Percentiles rank a stretch among this genome's conserved stretches.
Evolutionary conservation across 441 rosid genomes (phyloP).

Genomic region (Cnidoscolus chayamansa): DNA sequence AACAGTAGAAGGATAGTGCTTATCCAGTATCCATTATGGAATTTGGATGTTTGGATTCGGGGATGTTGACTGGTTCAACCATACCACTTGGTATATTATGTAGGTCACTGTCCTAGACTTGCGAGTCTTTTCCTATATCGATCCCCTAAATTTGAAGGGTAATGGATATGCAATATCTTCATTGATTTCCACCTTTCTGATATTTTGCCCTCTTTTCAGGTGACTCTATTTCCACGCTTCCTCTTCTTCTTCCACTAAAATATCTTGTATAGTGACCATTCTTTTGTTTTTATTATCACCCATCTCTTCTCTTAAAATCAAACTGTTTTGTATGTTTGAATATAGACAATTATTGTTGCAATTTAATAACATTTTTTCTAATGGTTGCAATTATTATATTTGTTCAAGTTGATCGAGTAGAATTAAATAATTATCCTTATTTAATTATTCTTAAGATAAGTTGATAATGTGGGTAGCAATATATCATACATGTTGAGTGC

Average conservation of each 20-base stretch:
- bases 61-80: conserved; percentile 8
- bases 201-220: conserved; percentile 25
- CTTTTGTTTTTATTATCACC: conserved; percentile 9
- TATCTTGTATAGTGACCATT: background rate
- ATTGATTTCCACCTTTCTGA: conserved; percentile 9
- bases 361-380: no score
- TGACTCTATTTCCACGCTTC: conserved; percentile 32
- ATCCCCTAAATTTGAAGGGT: background rate
- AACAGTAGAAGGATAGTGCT: background rate
- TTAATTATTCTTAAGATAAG: no score
- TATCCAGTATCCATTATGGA: background rate
- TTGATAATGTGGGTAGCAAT: no score
- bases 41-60: background rate
- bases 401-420: no score
- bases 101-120: conserved; percentile 2
- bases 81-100: background rate
- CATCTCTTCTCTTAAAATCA: no score
- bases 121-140: conserved; percentile 3
- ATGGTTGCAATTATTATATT: no score
- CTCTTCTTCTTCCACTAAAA: conserved; percentile 22
- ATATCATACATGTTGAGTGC: no score
- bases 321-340: no score
- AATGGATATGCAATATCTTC: background rate
- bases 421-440: no score
- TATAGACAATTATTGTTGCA: no score